A percentile compares a stretch with the other conserved stretches of the same genome.
These are phyloP conservation scores for Macadamia tetraphylla DNA, from an alignment of 164 flowering plant species.

Conservation along the genomic window DNA sequence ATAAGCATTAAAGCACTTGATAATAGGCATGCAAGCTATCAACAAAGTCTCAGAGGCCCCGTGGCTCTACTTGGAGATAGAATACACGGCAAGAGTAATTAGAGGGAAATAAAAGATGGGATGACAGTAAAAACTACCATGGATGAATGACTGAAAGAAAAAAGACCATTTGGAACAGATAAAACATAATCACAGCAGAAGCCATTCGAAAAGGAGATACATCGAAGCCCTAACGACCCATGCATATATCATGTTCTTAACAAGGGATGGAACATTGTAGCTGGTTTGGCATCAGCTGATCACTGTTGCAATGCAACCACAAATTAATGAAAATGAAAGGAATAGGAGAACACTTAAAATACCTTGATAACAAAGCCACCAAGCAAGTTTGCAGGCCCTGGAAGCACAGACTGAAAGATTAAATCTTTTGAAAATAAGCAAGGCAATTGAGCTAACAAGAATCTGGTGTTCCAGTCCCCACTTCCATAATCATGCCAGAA, in stretches of 20 bases:
- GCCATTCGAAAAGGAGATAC: neutral
- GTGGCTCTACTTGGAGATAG: too few relatives aligned
- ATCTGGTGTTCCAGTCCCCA: neutral
- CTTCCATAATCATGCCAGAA: neutral
- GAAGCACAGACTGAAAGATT: slow-evolving; percentile 9
- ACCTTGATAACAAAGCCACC: slow-evolving; percentile 60
- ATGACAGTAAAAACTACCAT: neutral
- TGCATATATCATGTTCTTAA: neutral
- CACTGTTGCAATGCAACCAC: neutral
- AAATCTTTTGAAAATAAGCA: neutral
- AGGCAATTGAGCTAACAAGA: neutral
- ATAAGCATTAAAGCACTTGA: too few relatives aligned
- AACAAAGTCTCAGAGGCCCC: too few relatives aligned
- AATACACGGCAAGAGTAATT: too few relatives aligned
- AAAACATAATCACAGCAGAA: neutral
- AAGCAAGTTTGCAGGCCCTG: slow-evolving; percentile 74
- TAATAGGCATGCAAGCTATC: too few relatives aligned
- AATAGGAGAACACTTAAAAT: slow-evolving; percentile 4
- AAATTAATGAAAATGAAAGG: neutral
- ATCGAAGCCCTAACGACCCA: neutral
- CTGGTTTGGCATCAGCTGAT: neutral
- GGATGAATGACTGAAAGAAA: neutral
- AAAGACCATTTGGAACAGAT: neutral
- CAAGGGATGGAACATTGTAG: neutral
- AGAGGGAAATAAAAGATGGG: too few relatives aligned